Percentiles rank a stretch among this genome's conserved stretches.
Conservation (phyloP, 495 filamentous ascomycete species). For the Aspergillus affinis region DNA sequence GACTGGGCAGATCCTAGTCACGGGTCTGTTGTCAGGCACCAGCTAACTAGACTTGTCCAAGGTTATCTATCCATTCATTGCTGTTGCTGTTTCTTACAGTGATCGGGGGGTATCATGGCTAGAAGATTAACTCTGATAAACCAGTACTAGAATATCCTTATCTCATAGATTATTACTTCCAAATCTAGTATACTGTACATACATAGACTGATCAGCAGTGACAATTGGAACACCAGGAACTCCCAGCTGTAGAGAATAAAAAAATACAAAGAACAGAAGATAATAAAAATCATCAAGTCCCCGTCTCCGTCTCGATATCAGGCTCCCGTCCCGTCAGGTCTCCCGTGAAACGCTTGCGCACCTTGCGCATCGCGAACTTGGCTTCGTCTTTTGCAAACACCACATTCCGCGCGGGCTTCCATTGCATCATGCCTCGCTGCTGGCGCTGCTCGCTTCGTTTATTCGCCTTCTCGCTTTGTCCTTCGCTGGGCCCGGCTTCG, state of each 20-base stretch:
- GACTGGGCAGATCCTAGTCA: too few species aligned
- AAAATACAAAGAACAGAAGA: neutral
- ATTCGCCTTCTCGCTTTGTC: conserved; percentile 35
- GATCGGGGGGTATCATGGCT: too few species aligned
- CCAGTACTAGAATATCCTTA: too few species aligned
- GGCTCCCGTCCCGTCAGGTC: conserved; percentile 51
- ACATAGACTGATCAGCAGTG: too few species aligned
- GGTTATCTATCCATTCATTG: too few species aligned
- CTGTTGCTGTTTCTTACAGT: too few species aligned
- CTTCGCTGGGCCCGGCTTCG: conserved; percentile 16
- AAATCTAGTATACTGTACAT: neutral
- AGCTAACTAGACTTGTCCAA: too few species aligned
- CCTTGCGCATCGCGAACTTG: conserved; percentile 45
- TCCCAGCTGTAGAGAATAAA: neutral
- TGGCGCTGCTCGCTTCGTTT: conserved; percentile 50
- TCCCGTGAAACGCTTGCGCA: conserved; percentile 48
- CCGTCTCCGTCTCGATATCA: conserved; percentile 55
- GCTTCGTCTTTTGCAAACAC: conserved; percentile 53
- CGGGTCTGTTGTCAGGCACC: too few species aligned
- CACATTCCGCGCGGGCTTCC: conserved; percentile 54
- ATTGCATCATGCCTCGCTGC: conserved; percentile 55
- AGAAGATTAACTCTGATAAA: too few species aligned
- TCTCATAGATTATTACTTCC: too few species aligned
- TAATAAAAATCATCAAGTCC: conserved; percentile 8
- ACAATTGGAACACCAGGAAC: neutral